Evolutionary conservation across 2,329 filamentous ascomycete genomes (phyloP).

Genomic region (Colletotrichum sp.): DNA sequence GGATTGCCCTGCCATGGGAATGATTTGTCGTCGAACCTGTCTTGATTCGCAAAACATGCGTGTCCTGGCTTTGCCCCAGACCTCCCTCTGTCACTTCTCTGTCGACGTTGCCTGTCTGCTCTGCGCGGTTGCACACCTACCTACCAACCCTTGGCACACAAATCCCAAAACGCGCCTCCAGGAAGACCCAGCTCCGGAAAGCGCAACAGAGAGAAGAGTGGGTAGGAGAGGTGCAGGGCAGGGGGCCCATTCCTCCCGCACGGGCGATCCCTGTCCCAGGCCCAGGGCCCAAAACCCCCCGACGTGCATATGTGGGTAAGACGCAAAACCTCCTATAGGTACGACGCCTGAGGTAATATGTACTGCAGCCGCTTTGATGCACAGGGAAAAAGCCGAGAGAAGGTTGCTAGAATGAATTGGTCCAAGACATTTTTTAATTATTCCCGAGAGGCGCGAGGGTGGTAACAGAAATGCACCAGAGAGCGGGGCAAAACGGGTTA

Average conservation of each 20-base stretch:
- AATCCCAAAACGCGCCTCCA: background rate
- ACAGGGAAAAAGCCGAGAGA: background rate
- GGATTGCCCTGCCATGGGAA: background rate
- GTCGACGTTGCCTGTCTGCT: background rate
- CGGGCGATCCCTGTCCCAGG: conserved; percentile 3
- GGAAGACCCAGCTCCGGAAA: background rate
- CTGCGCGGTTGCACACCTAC: background rate
- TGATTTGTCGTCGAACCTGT: background rate
- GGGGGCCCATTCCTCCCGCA: background rate
- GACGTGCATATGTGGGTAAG: conserved; percentile 12
- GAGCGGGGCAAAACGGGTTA: background rate
- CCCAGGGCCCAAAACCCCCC: background rate
- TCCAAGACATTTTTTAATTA: background rate
- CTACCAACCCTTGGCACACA: background rate
- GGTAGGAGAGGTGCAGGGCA: background rate
- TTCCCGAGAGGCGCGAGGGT: background rate
- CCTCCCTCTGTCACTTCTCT: background rate
- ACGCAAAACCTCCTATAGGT: background rate
- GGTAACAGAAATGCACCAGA: background rate
- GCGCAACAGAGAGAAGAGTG: background rate
- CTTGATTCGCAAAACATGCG: conserved; percentile 7
- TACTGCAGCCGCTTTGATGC: background rate
- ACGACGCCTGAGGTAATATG: background rate
- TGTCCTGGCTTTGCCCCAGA: conserved; percentile 16
- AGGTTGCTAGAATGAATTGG: background rate